A percentile compares a stretch with the other conserved stretches of the same genome.
Evolutionary conservation across 1,139 yeast species (phyloP).

Genomic region (Suhomyces guaymorum): DNA sequence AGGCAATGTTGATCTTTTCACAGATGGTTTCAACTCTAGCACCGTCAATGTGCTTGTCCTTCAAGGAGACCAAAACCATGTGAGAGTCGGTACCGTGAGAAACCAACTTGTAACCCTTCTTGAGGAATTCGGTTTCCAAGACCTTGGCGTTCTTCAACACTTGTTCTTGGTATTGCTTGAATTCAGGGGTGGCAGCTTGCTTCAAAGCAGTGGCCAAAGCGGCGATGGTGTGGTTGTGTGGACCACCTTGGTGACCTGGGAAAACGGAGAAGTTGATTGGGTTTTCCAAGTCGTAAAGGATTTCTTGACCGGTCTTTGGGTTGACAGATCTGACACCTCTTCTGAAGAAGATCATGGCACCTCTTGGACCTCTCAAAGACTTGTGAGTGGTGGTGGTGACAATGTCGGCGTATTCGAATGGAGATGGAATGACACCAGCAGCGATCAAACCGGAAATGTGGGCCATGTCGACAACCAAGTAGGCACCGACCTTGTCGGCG

Average conservation of each 20-base stretch:
- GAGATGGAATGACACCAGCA: slow-evolving; percentile 95
- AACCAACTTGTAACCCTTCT: slow-evolving; percentile 77
- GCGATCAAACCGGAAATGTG: slow-evolving; percentile 96
- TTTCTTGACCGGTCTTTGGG: slow-evolving; percentile 90
- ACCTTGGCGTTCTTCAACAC: slow-evolving; percentile 89
- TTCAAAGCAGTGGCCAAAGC: slow-evolving; percentile 96
- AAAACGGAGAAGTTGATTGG: slow-evolving; percentile 96
- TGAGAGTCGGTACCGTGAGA: slow-evolving; percentile 97
- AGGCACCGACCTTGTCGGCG: slow-evolving; percentile 96
- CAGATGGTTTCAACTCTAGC: slow-evolving; percentile 96
- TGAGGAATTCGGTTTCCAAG: slow-evolving; percentile 71
- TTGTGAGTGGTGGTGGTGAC: slow-evolving; percentile 98
- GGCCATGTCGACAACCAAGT: slow-evolving; percentile 96
- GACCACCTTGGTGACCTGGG: slow-evolving; percentile 99
- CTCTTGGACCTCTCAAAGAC: slow-evolving; percentile 98
- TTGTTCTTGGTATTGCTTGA: slow-evolving; percentile 84
- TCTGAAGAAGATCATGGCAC: slow-evolving; percentile 98
- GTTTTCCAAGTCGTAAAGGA: slow-evolving; percentile 86
- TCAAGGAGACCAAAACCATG: slow-evolving; percentile 86
- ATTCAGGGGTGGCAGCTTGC: slow-evolving; percentile 91
- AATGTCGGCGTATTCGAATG: slow-evolving; percentile 93
- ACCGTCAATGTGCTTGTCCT: slow-evolving; percentile 91
- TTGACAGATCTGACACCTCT: slow-evolving; percentile 89
- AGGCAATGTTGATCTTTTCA: slow-evolving; percentile 93
- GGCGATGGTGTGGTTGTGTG: slow-evolving; percentile 97